These are phyloP conservation scores for Entomortierella chlamydospora DNA, from an alignment of 192 early-diverging fungal genomes.

Conservation along the genomic window DNA sequence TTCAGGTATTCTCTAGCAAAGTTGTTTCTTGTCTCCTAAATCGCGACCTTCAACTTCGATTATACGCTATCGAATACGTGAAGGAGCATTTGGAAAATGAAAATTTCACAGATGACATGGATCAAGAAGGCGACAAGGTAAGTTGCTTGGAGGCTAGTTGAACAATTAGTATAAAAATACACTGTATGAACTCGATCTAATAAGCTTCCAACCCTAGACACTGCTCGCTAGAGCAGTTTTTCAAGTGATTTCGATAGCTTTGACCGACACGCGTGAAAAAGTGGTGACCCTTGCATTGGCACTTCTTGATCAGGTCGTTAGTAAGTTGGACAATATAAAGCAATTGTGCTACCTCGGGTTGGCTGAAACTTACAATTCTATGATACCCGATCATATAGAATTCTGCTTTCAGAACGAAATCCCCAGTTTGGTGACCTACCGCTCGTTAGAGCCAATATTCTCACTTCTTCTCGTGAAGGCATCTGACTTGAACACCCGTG, in stretches of 20 bases:
- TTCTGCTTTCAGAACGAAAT: constrained; percentile 63
- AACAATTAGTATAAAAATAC: background rate
- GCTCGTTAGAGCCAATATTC: constrained; percentile 61
- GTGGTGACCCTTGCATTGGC: constrained; percentile 53
- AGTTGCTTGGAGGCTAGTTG: background rate
- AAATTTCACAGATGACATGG: constrained; percentile 27
- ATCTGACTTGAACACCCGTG: constrained; percentile 68
- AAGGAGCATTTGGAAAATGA: constrained; percentile 55
- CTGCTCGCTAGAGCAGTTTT: constrained; percentile 62
- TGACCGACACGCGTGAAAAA: constrained; percentile 70
- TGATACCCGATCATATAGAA: constrained; percentile 41
- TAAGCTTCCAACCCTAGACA: constrained; percentile 14
- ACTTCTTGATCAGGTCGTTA: constrained; percentile 61
- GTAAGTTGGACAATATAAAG: constrained; percentile 14
- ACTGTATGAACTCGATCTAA: background rate
- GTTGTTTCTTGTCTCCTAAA: constrained; percentile 63
- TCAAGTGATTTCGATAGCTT: constrained; percentile 56
- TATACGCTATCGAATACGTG: constrained; percentile 66
- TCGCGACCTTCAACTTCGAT: constrained; percentile 61
- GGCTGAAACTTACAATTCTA: background rate
- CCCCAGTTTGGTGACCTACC: constrained; percentile 55
- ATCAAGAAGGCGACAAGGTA: constrained; percentile 24
- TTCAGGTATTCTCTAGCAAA: constrained; percentile 61
- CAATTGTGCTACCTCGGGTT: background rate
- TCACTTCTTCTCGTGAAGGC: constrained; percentile 63